Percentiles rank a stretch among this genome's conserved stretches.
Conservation (phyloP, 371 early-diverging fungal genomes). For the Circinella umbellata region DNA sequence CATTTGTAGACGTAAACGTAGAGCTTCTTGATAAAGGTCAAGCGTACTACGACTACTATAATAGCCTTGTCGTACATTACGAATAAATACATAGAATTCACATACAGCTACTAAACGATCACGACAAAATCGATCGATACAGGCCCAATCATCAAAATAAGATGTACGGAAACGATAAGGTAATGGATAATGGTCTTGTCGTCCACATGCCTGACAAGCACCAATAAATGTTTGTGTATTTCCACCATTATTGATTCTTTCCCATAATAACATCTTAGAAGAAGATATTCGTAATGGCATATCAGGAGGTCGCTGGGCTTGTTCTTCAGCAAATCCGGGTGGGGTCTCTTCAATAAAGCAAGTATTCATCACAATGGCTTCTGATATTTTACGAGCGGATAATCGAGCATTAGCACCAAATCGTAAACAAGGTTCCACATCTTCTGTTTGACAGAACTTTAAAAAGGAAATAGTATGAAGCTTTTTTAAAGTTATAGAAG, state of each 20-base stretch:
- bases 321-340: slow-evolving; percentile 74
- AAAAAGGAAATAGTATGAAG: slow-evolving; percentile 81
- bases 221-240: slow-evolving; percentile 38
- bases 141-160: slow-evolving; percentile 83
- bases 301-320: slow-evolving; percentile 54
- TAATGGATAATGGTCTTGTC: slow-evolving; percentile 57
- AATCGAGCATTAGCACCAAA: slow-evolving; percentile 87
- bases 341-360: slow-evolving; percentile 76
- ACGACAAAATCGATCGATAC: slow-evolving; percentile 88
- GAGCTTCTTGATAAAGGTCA: slow-evolving; percentile 83
- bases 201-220: slow-evolving; percentile 92
- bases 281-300: slow-evolving; percentile 62
- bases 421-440: slow-evolving; percentile 88
- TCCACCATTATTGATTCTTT: slow-evolving; percentile 60
- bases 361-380: slow-evolving; percentile 85
- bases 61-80: slow-evolving; percentile 85
- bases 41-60: slow-evolving; percentile 74
- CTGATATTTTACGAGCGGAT: slow-evolving; percentile 83
- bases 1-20: slow-evolving; percentile 87
- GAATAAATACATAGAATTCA: slow-evolving; percentile 92
- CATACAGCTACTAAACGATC: slow-evolving; percentile 90
- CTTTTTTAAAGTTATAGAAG: slow-evolving; percentile 66
- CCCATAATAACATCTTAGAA: slow-evolving; percentile 69
- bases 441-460: slow-evolving; percentile 84
- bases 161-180: slow-evolving; percentile 84